These are phyloP conservation scores for Eucalyptus grandis DNA, from an alignment of 345 rosid genomes.

Conservation along the genomic window DNA sequence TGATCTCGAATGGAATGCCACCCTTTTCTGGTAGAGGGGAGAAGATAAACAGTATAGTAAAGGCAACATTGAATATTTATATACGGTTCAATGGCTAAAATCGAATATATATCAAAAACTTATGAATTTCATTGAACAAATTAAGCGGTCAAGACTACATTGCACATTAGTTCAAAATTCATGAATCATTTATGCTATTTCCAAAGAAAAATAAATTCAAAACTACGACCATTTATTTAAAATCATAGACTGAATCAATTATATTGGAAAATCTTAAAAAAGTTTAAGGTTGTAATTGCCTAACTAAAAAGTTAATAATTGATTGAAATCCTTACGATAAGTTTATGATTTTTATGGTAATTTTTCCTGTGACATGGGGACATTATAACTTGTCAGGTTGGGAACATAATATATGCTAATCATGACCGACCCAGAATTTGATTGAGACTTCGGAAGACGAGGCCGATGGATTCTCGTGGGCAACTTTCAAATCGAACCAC, in stretches of 20 bases:
- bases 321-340: accelerated
- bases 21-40: accelerated
- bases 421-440: no score
- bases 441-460: no score
- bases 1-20: not conserved
- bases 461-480: not conserved
- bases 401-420: no score
- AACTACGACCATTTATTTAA: not conserved
- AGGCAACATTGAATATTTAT: accelerated
- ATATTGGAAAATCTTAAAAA: not conserved
- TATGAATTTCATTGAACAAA: no score
- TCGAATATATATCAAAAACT: not conserved
- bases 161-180: no score
- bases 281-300: not conserved
- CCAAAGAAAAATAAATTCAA: not conserved
- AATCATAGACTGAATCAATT: not conserved
- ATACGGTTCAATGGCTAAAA: not conserved
- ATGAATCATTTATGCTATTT: no score
- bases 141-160: no score
- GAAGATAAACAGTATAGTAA: not conserved
- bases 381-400: no score
- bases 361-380: not conserved
- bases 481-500: not conserved
- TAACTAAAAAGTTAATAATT: not conserved
- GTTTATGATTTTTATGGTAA: not conserved